These are phyloP conservation scores for Xylariaceae sp. DNA, from an alignment of 2,329 filamentous ascomycete species.

Conservation along the genomic window DNA sequence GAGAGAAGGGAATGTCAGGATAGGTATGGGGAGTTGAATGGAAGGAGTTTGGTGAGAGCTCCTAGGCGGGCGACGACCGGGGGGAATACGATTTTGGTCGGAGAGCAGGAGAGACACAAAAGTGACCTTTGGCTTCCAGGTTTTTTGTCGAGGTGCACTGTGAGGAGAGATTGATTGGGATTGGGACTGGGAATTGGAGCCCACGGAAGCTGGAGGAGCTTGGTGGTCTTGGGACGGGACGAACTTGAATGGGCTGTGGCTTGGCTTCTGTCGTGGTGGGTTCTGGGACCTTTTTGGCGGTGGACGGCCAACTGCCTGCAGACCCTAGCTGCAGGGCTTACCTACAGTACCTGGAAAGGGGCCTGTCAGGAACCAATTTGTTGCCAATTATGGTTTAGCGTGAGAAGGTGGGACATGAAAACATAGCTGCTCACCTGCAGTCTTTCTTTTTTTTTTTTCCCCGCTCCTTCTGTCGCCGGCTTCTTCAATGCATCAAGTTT, in stretches of 20 bases:
- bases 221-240: too few species aligned
- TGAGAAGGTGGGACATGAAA: neutral
- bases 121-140: conserved; percentile 1
- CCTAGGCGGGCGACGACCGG: neutral
- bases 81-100: neutral
- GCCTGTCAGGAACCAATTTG: conserved; percentile 6
- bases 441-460: too few species aligned
- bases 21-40: conserved; percentile 1
- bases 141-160: conserved; percentile 2
- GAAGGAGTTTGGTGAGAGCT: conserved; percentile 1
- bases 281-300: too few species aligned
- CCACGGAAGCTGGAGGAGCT: neutral
- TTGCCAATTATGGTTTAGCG: neutral
- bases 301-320: too few species aligned
- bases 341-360: conserved; percentile 1
- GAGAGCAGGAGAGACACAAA: neutral
- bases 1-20: neutral
- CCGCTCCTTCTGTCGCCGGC: too few species aligned
- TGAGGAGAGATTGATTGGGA: too few species aligned
- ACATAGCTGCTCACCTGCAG: neutral
- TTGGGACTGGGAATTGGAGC: too few species aligned
- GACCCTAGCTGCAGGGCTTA: neutral
- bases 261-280: too few species aligned
- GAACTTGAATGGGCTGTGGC: too few species aligned
- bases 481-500: too few species aligned